Base-by-base conservation (phyloP, 169 alveolate genomes). In the Theileria parva region DNA sequence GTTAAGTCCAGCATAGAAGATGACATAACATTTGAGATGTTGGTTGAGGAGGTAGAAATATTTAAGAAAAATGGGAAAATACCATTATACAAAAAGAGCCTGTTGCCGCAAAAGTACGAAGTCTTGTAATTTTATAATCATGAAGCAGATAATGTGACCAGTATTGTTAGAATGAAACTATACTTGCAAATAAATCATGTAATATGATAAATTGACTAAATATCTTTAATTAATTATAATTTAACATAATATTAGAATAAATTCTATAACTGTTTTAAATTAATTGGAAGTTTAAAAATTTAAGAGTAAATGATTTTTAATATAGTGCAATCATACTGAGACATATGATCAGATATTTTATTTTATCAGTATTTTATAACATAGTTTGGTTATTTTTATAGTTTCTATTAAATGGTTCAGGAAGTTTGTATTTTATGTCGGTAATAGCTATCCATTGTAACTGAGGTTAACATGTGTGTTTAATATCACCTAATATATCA, bases 1-100 rank as follows among this genome's bases (percentile, higher is more conserved):
- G 96, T 93, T 32, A 91, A 89, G 69, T 88, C 91, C 37, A 88
- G 95, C 63, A 93, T 93, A 25, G 93, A 92, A 61, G 95, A 92
- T 73, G 96, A 92, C 28, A 92, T 93, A 60, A 89, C 93, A n/a
- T 84, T 91, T 32, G 94, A 87, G 53, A 85, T 88, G 71, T 66
- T 90, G 77, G 84, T 90, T 23, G 81, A 90, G 73, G 94, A 90
- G 53, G 71, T 90, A 30, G 75, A 64, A 28, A 81, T 69, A 25
- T 77, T 78, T 74, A 39, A 37, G 30, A 77, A 67, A 17, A 77
- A 85, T 48, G 91, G 91, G 23, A 85, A 85, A 50, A 72, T 77
- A 44, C 91, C 91, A 44, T 71, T 85, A 13, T 85, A 78, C 60
- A 53, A 70, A 27, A 85, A 85, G 80, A 77, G 91, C 60, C 30